These are phyloP conservation scores for Cornus controversa DNA, from an alignment of 148 eudicot genomes.

Conservation along the genomic window DNA sequence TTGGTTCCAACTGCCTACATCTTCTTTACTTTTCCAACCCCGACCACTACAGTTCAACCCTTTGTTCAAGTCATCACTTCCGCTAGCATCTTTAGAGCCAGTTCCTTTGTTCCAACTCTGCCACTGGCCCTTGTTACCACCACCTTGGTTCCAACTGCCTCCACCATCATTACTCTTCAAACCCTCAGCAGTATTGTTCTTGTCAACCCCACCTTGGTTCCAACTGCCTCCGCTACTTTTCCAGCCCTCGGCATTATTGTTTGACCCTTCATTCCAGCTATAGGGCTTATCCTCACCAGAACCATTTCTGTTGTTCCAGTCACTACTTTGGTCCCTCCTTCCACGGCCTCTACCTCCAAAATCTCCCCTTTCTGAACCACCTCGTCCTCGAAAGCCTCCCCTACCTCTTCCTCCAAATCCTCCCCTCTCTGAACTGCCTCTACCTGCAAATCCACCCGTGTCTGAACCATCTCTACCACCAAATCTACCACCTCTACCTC, in stretches of 20 bases:
- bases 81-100: no score
- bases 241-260: slow-evolving; percentile 5
- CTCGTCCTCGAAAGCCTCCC: slow-evolving; percentile 7
- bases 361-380: background rate
- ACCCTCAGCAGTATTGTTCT: background rate
- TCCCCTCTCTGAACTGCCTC: slow-evolving; percentile 9
- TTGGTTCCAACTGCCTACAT: background rate
- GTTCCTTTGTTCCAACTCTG: slow-evolving; percentile 7
- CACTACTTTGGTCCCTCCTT: background rate
- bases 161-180: slow-evolving; percentile 10
- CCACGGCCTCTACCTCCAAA: slow-evolving; percentile 13
- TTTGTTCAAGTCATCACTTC: no score
- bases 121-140: slow-evolving; percentile 1
- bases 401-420: slow-evolving; percentile 10
- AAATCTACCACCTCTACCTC: slow-evolving; percentile 5
- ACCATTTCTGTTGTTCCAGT: slow-evolving; percentile 10
- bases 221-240: slow-evolving; percentile 9
- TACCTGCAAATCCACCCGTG: slow-evolving; percentile 1
- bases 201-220: background rate
- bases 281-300: background rate
- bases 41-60: slow-evolving; percentile 4
- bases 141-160: background rate
- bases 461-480: slow-evolving; percentile 7
- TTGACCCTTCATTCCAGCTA: background rate
- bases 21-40: background rate